Evolutionary conservation across 148 eudicot species (phyloP).

Genomic region (Selenicereus undatus): DNA sequence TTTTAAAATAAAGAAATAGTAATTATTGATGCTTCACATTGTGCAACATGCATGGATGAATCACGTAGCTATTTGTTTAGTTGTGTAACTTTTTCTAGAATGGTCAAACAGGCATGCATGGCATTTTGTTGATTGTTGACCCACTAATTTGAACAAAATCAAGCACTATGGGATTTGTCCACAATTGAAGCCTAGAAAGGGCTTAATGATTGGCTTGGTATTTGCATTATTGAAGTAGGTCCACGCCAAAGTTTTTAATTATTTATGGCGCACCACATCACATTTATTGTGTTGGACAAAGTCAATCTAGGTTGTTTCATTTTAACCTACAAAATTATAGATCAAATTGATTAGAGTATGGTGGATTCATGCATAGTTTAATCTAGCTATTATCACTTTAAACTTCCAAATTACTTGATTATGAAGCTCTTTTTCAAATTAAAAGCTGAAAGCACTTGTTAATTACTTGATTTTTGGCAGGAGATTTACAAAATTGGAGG

Average conservation of each 20-base stretch:
- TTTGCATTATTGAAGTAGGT: not conserved
- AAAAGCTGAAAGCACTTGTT: not conserved
- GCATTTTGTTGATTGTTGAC: not conserved
- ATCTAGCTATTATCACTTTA: too few species aligned
- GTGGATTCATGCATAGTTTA: too few species aligned
- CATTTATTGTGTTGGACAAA: too few species aligned
- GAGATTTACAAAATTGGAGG: slow-evolving; percentile 47
- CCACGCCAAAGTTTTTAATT: not conserved
- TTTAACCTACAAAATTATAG: too few species aligned
- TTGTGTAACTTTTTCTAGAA: not conserved
- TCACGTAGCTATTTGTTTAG: not conserved
- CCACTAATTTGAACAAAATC: not conserved
- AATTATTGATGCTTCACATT: not conserved
- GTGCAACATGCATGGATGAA: not conserved
- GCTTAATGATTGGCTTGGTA: not conserved
- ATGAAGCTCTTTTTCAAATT: not conserved
- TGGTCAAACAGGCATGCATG: not conserved
- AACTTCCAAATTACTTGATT: too few species aligned
- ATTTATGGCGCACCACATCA: not conserved
- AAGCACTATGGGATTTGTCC: not conserved
- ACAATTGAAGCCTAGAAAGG: not conserved
- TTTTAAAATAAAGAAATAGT: too few species aligned
- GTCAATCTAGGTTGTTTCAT: too few species aligned
- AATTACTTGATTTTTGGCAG: slow-evolving; percentile 24
- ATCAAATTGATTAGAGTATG: too few species aligned